Evolutionary conservation across 2,329 filamentous ascomycete species (phyloP).

Genomic region (Aspergillus fischeri): DNA sequence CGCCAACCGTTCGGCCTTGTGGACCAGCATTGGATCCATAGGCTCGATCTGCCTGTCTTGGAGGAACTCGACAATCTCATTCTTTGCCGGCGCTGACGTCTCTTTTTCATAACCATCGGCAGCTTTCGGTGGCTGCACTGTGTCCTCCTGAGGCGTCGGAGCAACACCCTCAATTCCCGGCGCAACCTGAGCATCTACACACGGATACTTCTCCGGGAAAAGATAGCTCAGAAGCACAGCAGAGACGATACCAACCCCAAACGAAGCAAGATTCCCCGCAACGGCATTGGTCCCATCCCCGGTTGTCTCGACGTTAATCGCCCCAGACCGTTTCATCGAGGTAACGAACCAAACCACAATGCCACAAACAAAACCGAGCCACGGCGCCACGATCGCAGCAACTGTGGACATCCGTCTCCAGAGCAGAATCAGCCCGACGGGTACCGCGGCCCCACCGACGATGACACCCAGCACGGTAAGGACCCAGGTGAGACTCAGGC

Average conservation of each 20-base stretch:
- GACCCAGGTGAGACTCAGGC: slow-evolving; percentile 38
- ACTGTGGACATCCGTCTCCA: slow-evolving; percentile 39
- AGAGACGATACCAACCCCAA: slow-evolving; percentile 31
- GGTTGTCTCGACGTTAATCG: slow-evolving; percentile 33
- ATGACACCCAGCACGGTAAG: slow-evolving; percentile 39
- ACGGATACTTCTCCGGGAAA: slow-evolving; percentile 26
- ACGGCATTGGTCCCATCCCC: slow-evolving; percentile 38
- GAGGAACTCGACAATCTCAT: slow-evolving; percentile 42
- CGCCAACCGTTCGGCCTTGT: slow-evolving; percentile 36
- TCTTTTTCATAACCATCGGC: not conserved
- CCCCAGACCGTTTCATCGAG: slow-evolving; percentile 29
- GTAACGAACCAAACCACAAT: slow-evolving; percentile 38
- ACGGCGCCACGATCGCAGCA: slow-evolving; percentile 33
- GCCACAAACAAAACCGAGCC: slow-evolving; percentile 31
- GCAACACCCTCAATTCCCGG: not conserved
- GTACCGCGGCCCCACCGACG: slow-evolving; percentile 37
- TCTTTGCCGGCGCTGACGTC: slow-evolving; percentile 26
- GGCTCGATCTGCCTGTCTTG: slow-evolving; percentile 39
- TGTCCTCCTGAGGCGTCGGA: not conserved
- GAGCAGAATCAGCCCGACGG: slow-evolving; percentile 35
- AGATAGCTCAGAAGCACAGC: slow-evolving; percentile 31
- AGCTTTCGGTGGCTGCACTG: not conserved
- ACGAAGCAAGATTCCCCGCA: slow-evolving; percentile 37
- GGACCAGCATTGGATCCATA: slow-evolving; percentile 37
- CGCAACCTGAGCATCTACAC: not conserved